Evolutionary conservation across 768 basidiomycete genomes (phyloP).

Genomic region (Scleroderma bovista): DNA sequence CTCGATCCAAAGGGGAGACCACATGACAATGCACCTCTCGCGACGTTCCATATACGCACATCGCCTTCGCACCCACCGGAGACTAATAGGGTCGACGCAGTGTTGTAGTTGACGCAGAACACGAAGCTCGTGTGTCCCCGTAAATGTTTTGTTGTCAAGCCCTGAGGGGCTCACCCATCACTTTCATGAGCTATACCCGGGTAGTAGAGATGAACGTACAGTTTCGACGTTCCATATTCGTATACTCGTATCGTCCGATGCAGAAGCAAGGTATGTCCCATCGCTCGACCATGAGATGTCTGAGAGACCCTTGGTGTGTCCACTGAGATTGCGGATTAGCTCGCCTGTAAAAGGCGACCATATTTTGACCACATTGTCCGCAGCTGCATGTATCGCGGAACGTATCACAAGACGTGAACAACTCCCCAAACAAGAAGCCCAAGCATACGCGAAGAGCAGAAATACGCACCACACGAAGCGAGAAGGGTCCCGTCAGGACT

Average conservation of each 20-base stretch:
- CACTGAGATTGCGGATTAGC: no score
- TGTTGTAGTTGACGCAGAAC: no score
- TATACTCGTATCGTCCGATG: constrained; percentile 87
- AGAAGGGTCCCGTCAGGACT: no score
- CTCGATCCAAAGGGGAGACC: no score
- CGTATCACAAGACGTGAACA: not conserved
- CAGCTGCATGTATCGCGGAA: no score
- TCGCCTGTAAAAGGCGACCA: no score
- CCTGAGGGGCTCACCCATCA: constrained; percentile 35
- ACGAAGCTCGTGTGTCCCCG: constrained; percentile 83
- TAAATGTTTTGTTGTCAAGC: constrained; percentile 62
- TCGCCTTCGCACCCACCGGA: constrained; percentile 91
- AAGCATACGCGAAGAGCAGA: constrained; percentile 27
- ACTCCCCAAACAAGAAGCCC: not conserved
- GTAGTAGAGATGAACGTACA: no score
- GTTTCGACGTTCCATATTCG: no score
- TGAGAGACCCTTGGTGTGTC: no score
- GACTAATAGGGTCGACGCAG: no score
- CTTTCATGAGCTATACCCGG: not conserved
- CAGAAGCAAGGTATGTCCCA: constrained; percentile 77
- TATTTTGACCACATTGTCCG: no score
- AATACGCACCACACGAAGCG: no score
- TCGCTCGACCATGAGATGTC: constrained; percentile 89
- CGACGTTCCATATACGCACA: constrained; percentile 87
- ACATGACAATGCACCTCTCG: constrained; percentile 48